These are phyloP conservation scores for Chytriomyces sp. DNA, from an alignment of 192 early-diverging fungal genomes.

Conservation along the genomic window DNA sequence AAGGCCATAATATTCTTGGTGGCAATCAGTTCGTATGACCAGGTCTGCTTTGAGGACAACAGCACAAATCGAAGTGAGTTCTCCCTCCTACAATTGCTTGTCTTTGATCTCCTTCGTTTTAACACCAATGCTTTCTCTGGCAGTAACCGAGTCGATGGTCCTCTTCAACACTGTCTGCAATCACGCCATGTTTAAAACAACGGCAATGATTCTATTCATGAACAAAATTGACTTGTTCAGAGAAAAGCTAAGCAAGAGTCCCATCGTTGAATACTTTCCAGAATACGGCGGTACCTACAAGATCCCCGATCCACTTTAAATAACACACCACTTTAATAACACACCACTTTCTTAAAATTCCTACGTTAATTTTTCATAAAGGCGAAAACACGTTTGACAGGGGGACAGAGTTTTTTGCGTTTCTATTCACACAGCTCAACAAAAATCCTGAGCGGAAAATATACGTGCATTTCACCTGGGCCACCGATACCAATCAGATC, in stretches of 20 bases:
- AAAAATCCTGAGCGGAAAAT: slow-evolving; percentile 52
- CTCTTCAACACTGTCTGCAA: slow-evolving; percentile 43
- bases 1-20: slow-evolving; percentile 68
- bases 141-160: slow-evolving; percentile 49
- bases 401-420: slow-evolving; percentile 52
- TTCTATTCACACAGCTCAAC: slow-evolving; percentile 48
- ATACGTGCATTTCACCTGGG: slow-evolving; percentile 66
- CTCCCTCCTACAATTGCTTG: too few species aligned
- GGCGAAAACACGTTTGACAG: slow-evolving; percentile 53
- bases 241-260: slow-evolving; percentile 49
- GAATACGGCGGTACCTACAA: slow-evolving; percentile 57
- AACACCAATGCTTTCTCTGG: not conserved
- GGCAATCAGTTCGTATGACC: slow-evolving; percentile 66
- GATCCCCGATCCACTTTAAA: too few species aligned
- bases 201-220: slow-evolving; percentile 66
- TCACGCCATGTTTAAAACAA: slow-evolving; percentile 49
- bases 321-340: too few species aligned
- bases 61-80: slow-evolving; percentile 51
- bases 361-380: not conserved
- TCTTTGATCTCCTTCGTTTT: slow-evolving; percentile 27
- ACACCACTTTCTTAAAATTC: too few species aligned
- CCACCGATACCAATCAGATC: slow-evolving; percentile 64
- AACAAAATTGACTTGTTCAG: slow-evolving; percentile 72
- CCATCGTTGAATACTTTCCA: slow-evolving; percentile 58
- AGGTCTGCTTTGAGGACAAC: slow-evolving; percentile 62